phyloP scores from a whole-genome alignment of 257 asterid species.

The Solanum gandarillasii region DNA sequence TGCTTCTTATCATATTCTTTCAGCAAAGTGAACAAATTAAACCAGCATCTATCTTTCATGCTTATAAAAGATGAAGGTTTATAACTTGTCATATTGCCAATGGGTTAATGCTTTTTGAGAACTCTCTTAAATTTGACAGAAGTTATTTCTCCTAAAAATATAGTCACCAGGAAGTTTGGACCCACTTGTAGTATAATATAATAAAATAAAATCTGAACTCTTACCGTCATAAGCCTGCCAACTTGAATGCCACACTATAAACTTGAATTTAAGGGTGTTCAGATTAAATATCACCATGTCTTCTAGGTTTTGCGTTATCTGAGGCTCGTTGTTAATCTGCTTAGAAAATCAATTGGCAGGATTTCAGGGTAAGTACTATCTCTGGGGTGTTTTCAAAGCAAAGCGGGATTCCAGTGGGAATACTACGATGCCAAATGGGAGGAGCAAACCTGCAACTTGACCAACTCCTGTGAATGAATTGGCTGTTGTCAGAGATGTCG shows the following conservation, averaged over 20 bases:
- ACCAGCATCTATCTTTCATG: neutral
- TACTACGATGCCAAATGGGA: neutral
- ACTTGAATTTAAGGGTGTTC: neutral
- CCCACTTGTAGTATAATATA: neutral
- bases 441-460: neutral
- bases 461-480: neutral
- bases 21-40: neutral
- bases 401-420: conserved; percentile 10
- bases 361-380: conserved; percentile 43
- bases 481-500: neutral
- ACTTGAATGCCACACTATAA: neutral
- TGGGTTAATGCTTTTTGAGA: neutral
- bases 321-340: neutral
- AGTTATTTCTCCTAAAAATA: neutral
- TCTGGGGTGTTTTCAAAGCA: conserved; percentile 78
- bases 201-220: neutral
- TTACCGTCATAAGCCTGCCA: neutral
- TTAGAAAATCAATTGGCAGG: conserved; percentile 28
- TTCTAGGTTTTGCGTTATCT: neutral
- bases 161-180: neutral
- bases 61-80: neutral
- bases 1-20: neutral
- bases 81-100: neutral
- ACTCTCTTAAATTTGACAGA: neutral
- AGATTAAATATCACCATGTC: neutral